phyloP scores from a whole-genome alignment of 2,329 filamentous ascomycete species.

The Graphium sp. region DNA sequence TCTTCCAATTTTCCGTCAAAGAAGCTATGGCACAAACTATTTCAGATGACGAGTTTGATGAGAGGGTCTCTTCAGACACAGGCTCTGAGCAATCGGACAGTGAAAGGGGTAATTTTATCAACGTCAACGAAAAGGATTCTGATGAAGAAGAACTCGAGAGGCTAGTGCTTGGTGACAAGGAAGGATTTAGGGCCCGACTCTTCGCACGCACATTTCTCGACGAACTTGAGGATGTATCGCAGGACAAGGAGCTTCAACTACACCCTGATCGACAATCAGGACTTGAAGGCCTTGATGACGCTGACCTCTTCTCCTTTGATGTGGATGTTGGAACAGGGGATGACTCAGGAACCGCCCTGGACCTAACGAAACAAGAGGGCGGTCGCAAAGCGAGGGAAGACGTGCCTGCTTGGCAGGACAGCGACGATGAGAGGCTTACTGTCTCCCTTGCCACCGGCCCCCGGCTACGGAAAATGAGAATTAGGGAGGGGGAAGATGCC shows the following conservation, averaged over 20 bases:
- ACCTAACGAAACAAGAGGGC: conserved; percentile 7
- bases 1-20: no score
- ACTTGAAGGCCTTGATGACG: conserved; percentile 49
- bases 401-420: conserved; percentile 73
- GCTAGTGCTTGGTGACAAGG: conserved; percentile 73
- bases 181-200: conserved; percentile 64
- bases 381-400: conserved; percentile 12
- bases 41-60: no score
- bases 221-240: conserved; percentile 13
- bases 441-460: conserved; percentile 66
- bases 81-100: no score
- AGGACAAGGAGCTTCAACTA: conserved; percentile 15
- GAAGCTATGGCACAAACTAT: no score
- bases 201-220: conserved; percentile 30
- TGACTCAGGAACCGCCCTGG: conserved; percentile 21
- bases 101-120: conserved; percentile 4
- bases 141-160: conserved; percentile 76
- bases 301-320: conserved; percentile 75
- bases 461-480: conserved; percentile 66
- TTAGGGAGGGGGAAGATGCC: conserved; percentile 68
- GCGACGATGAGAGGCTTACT: conserved; percentile 77
- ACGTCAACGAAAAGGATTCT: conserved; percentile 50
- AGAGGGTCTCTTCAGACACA: no score
- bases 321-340: conserved; percentile 16
- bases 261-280: conserved; percentile 14